Percentiles rank a stretch among this genome's conserved stretches.
Conservation (phyloP, 306 rosid genomes). For the Ammopiptanthus mongolicus region DNA sequence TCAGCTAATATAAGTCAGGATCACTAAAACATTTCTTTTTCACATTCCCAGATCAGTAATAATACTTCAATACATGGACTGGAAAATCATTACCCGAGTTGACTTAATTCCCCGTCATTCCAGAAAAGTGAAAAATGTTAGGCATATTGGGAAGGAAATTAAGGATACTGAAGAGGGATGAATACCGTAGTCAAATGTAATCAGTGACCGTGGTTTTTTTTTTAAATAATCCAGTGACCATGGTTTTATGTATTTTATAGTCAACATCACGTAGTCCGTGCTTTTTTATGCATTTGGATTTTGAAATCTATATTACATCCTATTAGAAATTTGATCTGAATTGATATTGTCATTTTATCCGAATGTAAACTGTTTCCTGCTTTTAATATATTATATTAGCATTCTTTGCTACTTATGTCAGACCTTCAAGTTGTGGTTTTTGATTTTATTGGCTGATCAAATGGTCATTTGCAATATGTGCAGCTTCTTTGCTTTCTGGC, state of each 20-base stretch:
- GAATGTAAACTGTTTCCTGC: not conserved
- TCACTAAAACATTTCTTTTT: not conserved
- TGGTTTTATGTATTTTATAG: slow-evolving; percentile 11
- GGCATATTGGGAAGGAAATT: not conserved
- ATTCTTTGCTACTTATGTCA: not conserved
- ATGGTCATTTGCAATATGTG: slow-evolving; percentile 16
- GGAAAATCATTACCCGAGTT: not conserved
- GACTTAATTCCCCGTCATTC: slow-evolving; percentile 3
- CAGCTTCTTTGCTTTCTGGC: slow-evolving; percentile 94
- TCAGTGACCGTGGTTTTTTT: slow-evolving; percentile 4
- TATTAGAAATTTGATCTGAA: slow-evolving; percentile 3
- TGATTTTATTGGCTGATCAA: slow-evolving; percentile 17
- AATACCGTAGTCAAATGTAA: not conserved
- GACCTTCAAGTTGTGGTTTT: slow-evolving; percentile 1
- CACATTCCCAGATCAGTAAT: not conserved
- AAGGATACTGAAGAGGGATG: slow-evolving; percentile 1
- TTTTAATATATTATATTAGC: not conserved
- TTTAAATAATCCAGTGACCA: too few relatives aligned
- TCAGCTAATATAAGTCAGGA: slow-evolving; percentile 10
- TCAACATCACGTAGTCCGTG: not conserved
- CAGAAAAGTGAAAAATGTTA: not conserved
- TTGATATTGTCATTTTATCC: not conserved
- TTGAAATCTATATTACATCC: not conserved
- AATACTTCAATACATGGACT: not conserved
- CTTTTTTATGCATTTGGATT: not conserved